Evolutionary conservation across 78 protist genomes (phyloP), one percentile per base, ranked within the genome.

Genomic region (Dictyostelium purpureum): DNA sequence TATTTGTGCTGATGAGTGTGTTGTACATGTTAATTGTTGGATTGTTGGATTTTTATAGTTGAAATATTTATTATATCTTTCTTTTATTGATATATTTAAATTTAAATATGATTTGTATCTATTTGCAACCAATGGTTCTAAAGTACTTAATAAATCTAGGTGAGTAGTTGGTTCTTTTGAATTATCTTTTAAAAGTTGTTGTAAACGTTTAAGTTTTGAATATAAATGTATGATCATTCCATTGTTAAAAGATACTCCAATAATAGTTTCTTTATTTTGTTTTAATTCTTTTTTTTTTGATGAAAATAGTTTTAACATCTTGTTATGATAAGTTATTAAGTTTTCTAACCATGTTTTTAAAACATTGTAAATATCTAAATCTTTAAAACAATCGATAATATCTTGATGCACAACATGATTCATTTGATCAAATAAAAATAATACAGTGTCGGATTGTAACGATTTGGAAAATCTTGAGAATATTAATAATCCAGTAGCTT

Each of bases 101-200:
- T 31, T 28, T 28, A 63, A 33, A 14, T 33, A 63, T 33, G 71
- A 43, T 63, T 63, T 63, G 33, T 63, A 63, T 33, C 71, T 37
- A 63, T 33, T 63, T 63, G 71, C 71, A 63, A 63, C 35, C 71
- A 63, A 33, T 63, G 71, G 71, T 63, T 63, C 71, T 10, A 63
- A 33, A 14, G 18, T 63, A 2, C 33, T 42, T 2, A 63, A 63
- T 26, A 63, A 35, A 5, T 63, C 24, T 33, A 63, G 26, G 33
- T 63, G 71, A 14, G 71, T 63, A 4, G 33, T 63, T 63, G 37
- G 71, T 33, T 63, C 33, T 18, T 63, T 63, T 63, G 45, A 33
- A 31, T 33, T 63, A 12, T 31, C 33, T 63, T 26, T 31, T 12
- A 63, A 63, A 33, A 33, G 38, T 28, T 26, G 6, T 63, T 63